Evolutionary conservation across 768 basidiomycete species (phyloP).

Genomic region (Cystobasidium tubakii): DNA sequence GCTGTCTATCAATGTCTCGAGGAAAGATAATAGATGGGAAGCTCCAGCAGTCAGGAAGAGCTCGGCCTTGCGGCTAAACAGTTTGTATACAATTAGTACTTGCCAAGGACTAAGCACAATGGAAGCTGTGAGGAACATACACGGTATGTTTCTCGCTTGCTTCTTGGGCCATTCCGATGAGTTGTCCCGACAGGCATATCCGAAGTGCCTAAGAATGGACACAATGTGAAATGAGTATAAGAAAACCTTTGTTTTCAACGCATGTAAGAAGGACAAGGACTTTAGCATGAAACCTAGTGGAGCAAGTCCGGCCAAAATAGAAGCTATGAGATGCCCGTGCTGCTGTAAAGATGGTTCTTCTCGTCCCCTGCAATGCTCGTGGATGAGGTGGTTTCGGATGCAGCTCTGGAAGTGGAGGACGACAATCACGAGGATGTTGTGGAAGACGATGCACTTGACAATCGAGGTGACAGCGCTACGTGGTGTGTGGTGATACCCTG

Average conservation of each 20-base stretch:
- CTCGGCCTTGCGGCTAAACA: conserved; percentile 17
- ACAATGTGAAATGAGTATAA: no score
- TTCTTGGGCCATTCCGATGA: conserved; percentile 13
- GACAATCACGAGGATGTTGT: neutral
- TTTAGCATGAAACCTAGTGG: conserved; percentile 18
- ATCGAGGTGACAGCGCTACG: neutral
- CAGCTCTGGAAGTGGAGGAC: neutral
- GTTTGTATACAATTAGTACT: no score
- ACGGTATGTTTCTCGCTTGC: neutral
- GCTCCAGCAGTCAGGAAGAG: neutral
- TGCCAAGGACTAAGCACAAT: no score
- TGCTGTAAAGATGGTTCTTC: no score
- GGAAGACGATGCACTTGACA: neutral
- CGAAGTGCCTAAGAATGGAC: conserved; percentile 13
- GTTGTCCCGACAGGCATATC: conserved; percentile 9
- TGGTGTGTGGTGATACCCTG: neutral
- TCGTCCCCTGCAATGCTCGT: neutral
- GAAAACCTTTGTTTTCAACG: no score
- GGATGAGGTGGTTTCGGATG: neutral
- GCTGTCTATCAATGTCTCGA: conserved; percentile 25
- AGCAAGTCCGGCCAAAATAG: conserved; percentile 9
- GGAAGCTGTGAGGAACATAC: no score
- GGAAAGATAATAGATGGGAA: conserved; percentile 22
- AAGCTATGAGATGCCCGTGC: conserved; percentile 5
- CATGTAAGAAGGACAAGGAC: no score